phyloP scores from a whole-genome alignment of 2,329 filamentous ascomycete genomes.

The Ascochyta clinopodiicola region DNA sequence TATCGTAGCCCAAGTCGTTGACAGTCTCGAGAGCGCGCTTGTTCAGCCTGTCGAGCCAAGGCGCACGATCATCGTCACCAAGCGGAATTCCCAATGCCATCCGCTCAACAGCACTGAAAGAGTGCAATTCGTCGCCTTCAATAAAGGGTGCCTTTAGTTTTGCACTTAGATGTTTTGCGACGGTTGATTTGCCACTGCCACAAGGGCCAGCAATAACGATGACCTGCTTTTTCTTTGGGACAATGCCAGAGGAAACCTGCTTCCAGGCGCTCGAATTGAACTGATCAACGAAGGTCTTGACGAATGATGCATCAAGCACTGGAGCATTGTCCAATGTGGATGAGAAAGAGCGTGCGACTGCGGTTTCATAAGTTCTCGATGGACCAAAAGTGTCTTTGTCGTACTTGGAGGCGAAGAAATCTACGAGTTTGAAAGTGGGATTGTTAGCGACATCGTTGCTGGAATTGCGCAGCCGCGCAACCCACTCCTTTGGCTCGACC shows the following conservation, averaged over 20 bases:
- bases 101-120: slow-evolving; percentile 38
- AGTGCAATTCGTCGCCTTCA: slow-evolving; percentile 53
- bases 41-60: slow-evolving; percentile 29
- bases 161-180: slow-evolving; percentile 42
- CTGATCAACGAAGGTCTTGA: slow-evolving; percentile 28
- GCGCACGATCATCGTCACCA: slow-evolving; percentile 39
- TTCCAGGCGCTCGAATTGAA: slow-evolving; percentile 29
- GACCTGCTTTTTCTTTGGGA: slow-evolving; percentile 25
- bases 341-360: slow-evolving; percentile 21
- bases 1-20: slow-evolving; percentile 14
- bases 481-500: slow-evolving; percentile 34
- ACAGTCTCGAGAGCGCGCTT: slow-evolving; percentile 25
- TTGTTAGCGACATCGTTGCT: slow-evolving; percentile 58
- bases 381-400: slow-evolving; percentile 37
- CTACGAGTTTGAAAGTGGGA: slow-evolving; percentile 60
- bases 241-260: neutral
- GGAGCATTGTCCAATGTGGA: slow-evolving; percentile 25
- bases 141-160: slow-evolving; percentile 45
- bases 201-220: slow-evolving; percentile 51
- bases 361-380: slow-evolving; percentile 25
- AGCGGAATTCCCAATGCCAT: slow-evolving; percentile 44
- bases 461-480: slow-evolving; percentile 48
- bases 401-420: slow-evolving; percentile 62
- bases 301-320: slow-evolving; percentile 21
- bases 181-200: slow-evolving; percentile 52